Percentiles rank a stretch among this genome's conserved stretches.
phyloP scores from a whole-genome alignment of 768 basidiomycete genomes.

The Calocybe indica region DNA sequence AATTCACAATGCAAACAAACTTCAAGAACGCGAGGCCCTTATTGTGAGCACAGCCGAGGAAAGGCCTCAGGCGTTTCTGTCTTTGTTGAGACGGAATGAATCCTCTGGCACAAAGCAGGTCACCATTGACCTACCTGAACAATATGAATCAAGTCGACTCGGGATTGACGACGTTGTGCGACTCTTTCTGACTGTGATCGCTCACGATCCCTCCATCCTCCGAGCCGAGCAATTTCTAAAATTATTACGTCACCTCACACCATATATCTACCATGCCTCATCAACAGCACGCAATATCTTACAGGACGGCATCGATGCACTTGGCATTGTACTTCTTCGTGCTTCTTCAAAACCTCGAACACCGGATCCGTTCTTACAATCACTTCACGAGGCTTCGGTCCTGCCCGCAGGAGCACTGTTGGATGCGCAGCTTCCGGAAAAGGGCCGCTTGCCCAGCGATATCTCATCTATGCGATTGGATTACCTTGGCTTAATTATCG shows the following conservation, averaged over 20 bases:
- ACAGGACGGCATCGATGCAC: slow-evolving; percentile 62
- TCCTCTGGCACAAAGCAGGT: slow-evolving; percentile 34
- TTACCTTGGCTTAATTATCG: slow-evolving; percentile 49
- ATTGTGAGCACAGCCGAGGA: slow-evolving; percentile 67
- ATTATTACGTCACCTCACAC: slow-evolving; percentile 50
- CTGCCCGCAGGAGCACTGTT: slow-evolving; percentile 16
- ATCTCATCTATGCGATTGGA: slow-evolving; percentile 55
- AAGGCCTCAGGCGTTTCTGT: slow-evolving; percentile 64
- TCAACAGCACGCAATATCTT: slow-evolving; percentile 47
- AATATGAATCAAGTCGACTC: slow-evolving; percentile 53
- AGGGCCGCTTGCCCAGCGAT: slow-evolving; percentile 47
- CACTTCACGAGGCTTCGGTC: slow-evolving; percentile 12
- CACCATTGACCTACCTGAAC: slow-evolving; percentile 45
- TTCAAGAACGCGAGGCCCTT: slow-evolving; percentile 66
- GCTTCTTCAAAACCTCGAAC: slow-evolving; percentile 37
- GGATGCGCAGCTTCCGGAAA: slow-evolving; percentile 31
- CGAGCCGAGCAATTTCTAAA: slow-evolving; percentile 68
- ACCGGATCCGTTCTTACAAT: slow-evolving; percentile 21
- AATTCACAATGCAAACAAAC: slow-evolving; percentile 56
- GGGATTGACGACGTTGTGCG: slow-evolving; percentile 61
- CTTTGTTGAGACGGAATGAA: slow-evolving; percentile 40
- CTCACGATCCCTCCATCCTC: slow-evolving; percentile 59
- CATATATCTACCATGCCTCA: slow-evolving; percentile 53
- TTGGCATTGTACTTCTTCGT: slow-evolving; percentile 50
- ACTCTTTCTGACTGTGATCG: slow-evolving; percentile 74